A percentile compares a stretch with the other conserved stretches of the same genome.
Conservation (phyloP, 2,329 filamentous ascomycete genomes). For the Xylariaceae sp. region DNA sequence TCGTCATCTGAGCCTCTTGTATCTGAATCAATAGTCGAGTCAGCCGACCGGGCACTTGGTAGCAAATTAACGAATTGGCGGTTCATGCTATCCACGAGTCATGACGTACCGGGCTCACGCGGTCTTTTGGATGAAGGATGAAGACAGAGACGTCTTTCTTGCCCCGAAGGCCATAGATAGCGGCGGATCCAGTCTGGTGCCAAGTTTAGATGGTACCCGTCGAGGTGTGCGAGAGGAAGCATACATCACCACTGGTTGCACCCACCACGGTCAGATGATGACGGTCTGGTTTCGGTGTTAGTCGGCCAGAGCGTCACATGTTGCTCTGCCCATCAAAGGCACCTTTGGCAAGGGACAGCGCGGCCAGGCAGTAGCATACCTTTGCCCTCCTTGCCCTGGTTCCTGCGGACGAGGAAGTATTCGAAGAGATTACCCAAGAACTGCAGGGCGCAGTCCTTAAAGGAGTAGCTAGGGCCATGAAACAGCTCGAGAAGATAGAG, state of each 20-base stretch:
- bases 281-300: conserved; percentile 45
- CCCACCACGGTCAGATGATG: conserved; percentile 85
- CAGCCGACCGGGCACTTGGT: neutral
- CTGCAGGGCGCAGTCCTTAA: conserved; percentile 93
- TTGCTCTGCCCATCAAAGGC: too few relatives aligned
- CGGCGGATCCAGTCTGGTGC: conserved; percentile 80
- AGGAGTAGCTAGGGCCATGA: conserved; percentile 92
- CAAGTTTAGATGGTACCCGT: neutral
- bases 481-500: conserved; percentile 90
- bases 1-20: conserved; percentile 97
- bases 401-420: conserved; percentile 76
- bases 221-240: neutral
- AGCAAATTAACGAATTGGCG: neutral
- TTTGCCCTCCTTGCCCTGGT: conserved; percentile 62
- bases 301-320: neutral
- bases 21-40: conserved; percentile 42
- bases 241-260: conserved; percentile 72
- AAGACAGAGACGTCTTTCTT: conserved; percentile 98
- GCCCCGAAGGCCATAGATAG: conserved; percentile 89
- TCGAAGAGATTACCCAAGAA: conserved; percentile 96
- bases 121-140: conserved; percentile 89
- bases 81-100: conserved; percentile 30
- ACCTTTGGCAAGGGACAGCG: neutral
- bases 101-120: conserved; percentile 60
- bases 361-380: conserved; percentile 1